Evolutionary conservation across 306 rosid species (phyloP).

Genomic region (Cicer chorassanicum): DNA sequence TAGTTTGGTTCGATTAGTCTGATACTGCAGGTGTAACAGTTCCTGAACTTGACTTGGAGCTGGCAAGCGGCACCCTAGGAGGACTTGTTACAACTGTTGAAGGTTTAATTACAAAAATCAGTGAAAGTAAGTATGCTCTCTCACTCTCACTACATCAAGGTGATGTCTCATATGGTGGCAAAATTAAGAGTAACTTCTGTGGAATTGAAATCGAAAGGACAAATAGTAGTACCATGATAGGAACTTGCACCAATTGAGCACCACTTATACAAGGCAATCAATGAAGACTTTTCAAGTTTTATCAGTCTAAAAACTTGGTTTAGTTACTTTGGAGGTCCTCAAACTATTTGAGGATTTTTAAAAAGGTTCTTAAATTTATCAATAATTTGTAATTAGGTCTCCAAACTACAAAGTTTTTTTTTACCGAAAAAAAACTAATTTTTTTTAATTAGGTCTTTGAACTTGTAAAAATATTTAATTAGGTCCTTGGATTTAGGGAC

Average conservation of each 20-base stretch:
- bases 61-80: conserved; percentile 61
- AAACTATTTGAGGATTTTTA: neutral
- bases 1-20: conserved; percentile 47
- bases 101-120: conserved; percentile 66
- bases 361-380: neutral
- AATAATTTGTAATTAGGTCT: neutral
- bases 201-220: conserved; percentile 22
- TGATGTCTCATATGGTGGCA: neutral
- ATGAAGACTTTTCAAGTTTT: neutral
- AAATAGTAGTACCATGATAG: conserved; percentile 17
- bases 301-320: neutral
- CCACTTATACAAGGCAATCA: conserved; percentile 30
- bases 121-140: conserved; percentile 54
- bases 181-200: neutral
- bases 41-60: conserved; percentile 88
- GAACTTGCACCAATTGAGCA: conserved; percentile 12
- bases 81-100: conserved; percentile 74
- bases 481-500: neutral
- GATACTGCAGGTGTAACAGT: conserved; percentile 59
- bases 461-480: neutral
- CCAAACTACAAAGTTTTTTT: neutral
- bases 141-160: neutral
- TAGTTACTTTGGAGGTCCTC: conserved; percentile 1
- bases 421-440: no score
- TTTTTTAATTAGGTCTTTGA: neutral